Conservation (phyloP, 2,329 filamentous ascomycete species). For the Coniochaeta ligniaria region DNA sequence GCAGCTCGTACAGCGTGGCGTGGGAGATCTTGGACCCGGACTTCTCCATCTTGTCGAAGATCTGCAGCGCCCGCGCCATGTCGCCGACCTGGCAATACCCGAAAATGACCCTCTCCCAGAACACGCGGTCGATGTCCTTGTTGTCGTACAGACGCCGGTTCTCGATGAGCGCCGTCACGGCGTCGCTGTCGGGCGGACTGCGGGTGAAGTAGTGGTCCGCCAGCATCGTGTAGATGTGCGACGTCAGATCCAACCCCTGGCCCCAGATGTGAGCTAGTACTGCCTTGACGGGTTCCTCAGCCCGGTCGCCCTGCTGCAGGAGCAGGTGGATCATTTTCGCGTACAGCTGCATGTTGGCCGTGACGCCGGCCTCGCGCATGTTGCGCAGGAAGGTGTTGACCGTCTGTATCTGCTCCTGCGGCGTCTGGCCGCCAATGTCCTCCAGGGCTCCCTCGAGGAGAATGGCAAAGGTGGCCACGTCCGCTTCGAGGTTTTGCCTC, state of each 20-base stretch:
- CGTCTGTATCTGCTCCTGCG: constrained; percentile 41
- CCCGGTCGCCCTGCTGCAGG: constrained; percentile 34
- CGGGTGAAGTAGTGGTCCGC: constrained; percentile 59
- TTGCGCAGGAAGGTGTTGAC: constrained; percentile 49
- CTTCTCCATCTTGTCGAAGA: constrained; percentile 37
- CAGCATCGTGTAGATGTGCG: constrained; percentile 69
- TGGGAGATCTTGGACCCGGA: constrained; percentile 34
- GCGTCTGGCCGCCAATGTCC: constrained; percentile 28
- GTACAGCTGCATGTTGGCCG: constrained; percentile 57
- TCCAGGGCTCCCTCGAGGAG: constrained; percentile 55
- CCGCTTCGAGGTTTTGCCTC: constrained; percentile 42
- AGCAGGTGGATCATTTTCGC: constrained; percentile 63
- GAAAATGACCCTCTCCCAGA: constrained; percentile 65
- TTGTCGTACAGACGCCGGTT: constrained; percentile 40
- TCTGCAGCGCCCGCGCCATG: constrained; percentile 36
- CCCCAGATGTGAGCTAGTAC: constrained; percentile 57
- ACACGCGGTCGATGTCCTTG: constrained; percentile 44
- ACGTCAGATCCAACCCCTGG: constrained; percentile 43
- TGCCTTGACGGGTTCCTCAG: constrained; percentile 44
- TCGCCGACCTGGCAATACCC: constrained; percentile 54
- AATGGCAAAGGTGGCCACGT: constrained; percentile 67
- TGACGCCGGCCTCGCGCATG: constrained; percentile 49
- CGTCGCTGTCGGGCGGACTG: constrained; percentile 48
- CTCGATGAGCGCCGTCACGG: constrained; percentile 53
- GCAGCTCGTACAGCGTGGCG: constrained; percentile 33